Evolutionary conservation across 208 protist species (phyloP).

Genomic region (Wallacemonas rigidus): DNA sequence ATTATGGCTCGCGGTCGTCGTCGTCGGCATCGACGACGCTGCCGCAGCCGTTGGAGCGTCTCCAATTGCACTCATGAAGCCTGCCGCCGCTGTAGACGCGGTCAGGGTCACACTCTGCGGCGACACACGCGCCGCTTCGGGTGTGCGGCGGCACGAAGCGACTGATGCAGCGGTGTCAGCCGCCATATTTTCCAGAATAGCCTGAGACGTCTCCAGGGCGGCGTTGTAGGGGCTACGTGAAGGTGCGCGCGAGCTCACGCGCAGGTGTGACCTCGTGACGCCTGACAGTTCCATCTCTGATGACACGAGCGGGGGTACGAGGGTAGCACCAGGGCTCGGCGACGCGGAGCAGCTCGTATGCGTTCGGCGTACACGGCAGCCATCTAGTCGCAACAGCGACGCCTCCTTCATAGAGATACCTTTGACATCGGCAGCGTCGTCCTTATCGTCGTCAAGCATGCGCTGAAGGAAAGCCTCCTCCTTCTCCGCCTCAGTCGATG

Average conservation of each 20-base stretch:
- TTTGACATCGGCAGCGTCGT: conserved; percentile 2
- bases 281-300: neutral
- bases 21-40: neutral
- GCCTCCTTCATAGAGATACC: conserved; percentile 31
- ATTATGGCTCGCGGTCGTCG: neutral
- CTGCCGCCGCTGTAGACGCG: neutral
- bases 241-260: neutral
- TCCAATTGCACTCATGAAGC: no score
- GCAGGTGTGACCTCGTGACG: neutral
- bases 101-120: neutral
- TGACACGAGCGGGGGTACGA: neutral
- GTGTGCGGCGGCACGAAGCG: neutral
- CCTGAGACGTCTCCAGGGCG: conserved; percentile 41
- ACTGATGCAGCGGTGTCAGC: conserved; percentile 37
- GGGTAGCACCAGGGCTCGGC: neutral
- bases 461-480: conserved; percentile 1
- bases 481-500: neutral
- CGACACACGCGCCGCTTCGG: neutral
- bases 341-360: conserved; percentile 2
- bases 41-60: neutral
- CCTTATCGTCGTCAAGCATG: neutral
- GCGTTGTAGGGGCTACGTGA: conserved; percentile 12
- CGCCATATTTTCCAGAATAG: conserved; percentile 58
- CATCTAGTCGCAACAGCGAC: conserved; percentile 43
- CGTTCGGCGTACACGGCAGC: conserved; percentile 32